Evolutionary conservation across 2,329 filamentous ascomycete genomes (phyloP).

Genomic region (Fusarium marasasianum): DNA sequence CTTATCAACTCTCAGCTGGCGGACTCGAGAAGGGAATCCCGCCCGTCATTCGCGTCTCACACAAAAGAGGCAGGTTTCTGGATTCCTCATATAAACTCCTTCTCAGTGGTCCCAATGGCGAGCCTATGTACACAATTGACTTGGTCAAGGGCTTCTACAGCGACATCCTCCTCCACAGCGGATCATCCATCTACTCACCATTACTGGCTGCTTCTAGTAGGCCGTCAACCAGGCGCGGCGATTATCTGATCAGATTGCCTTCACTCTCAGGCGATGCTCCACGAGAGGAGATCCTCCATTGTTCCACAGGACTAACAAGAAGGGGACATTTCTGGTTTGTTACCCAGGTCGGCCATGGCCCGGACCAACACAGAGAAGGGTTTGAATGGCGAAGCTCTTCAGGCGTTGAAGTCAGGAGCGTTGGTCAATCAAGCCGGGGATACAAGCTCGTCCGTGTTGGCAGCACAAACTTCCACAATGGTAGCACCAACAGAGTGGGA

Average conservation of each 20-base stretch:
- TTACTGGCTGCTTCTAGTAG: slow-evolving; percentile 14
- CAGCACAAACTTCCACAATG: not conserved
- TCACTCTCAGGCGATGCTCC: not conserved
- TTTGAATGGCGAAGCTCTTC: slow-evolving; percentile 40
- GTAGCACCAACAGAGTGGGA: slow-evolving; percentile 11
- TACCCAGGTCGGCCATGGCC: slow-evolving; percentile 26
- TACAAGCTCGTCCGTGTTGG: slow-evolving; percentile 41
- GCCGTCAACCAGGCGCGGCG: not conserved
- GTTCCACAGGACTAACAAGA: slow-evolving; percentile 1
- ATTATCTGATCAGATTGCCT: slow-evolving; percentile 31
- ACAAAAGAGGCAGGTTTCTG: too few relatives aligned
- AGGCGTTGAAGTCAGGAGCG: slow-evolving; percentile 32
- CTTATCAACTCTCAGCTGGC: slow-evolving; percentile 9
- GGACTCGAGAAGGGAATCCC: slow-evolving; percentile 9
- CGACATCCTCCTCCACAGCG: slow-evolving; percentile 31
- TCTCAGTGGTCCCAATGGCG: slow-evolving; percentile 19
- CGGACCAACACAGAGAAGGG: slow-evolving; percentile 10
- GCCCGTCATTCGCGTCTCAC: slow-evolving; percentile 9
- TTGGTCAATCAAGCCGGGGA: slow-evolving; percentile 27
- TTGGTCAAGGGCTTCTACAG: slow-evolving; percentile 20
- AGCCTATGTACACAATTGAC: slow-evolving; percentile 24
- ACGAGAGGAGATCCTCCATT: slow-evolving; percentile 26
- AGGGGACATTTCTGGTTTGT: slow-evolving; percentile 35
- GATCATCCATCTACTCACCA: slow-evolving; percentile 1
- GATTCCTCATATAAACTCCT: not conserved